Percentiles rank a stretch among this genome's conserved stretches.
These are phyloP conservation scores for Sutorius eximius DNA, from an alignment of 1,284 basidiomycete species.

Conservation along the genomic window DNA sequence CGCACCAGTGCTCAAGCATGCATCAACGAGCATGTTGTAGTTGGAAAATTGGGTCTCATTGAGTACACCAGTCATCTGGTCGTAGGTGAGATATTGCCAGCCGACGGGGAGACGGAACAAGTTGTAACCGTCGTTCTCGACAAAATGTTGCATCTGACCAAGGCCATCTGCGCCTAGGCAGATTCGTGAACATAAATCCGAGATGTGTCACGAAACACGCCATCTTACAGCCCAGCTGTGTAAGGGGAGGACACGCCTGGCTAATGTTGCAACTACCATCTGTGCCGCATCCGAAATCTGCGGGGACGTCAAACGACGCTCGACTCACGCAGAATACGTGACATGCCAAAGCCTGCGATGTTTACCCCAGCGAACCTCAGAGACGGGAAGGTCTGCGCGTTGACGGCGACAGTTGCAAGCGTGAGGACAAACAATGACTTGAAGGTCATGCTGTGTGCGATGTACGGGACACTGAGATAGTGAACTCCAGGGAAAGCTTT, in stretches of 20 bases:
- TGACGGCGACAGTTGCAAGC: background rate
- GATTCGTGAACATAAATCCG: background rate
- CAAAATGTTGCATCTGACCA: constrained; percentile 53
- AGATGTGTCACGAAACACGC: background rate
- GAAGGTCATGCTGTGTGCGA: constrained; percentile 9
- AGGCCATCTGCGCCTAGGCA: constrained; percentile 22
- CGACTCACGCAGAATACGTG: background rate
- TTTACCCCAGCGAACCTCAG: constrained; percentile 28
- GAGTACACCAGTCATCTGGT: constrained; percentile 43
- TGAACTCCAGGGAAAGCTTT: constrained; percentile 1
- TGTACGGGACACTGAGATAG: background rate
- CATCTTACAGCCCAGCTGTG: constrained; percentile 19
- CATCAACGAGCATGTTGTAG: constrained; percentile 55
- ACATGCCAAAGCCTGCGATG: constrained; percentile 27
- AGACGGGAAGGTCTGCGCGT: constrained; percentile 9
- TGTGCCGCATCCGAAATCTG: constrained; percentile 28
- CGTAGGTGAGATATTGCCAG: constrained; percentile 49
- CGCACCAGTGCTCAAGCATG: constrained; percentile 42
- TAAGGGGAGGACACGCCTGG: constrained; percentile 19
- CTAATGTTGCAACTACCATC: constrained; percentile 20
- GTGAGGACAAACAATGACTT: constrained; percentile 10
- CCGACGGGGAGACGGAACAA: constrained; percentile 47
- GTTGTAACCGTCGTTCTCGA: constrained; percentile 43
- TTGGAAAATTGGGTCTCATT: constrained; percentile 46
- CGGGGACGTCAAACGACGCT: background rate